These are phyloP conservation scores for Trypanosoma melophagium DNA, from an alignment of 208 protist genomes.

Conservation along the genomic window DNA sequence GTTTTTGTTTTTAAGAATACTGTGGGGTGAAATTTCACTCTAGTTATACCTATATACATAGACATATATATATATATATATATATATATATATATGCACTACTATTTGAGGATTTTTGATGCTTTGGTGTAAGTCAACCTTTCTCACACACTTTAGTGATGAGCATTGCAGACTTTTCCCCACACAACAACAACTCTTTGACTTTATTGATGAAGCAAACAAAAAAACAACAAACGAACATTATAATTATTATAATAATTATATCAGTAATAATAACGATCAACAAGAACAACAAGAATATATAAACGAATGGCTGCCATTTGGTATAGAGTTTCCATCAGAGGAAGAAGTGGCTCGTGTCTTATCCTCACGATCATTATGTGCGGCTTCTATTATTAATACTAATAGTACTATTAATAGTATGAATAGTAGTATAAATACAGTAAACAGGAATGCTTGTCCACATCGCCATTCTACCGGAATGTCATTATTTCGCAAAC, in stretches of 20 bases:
- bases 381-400: not conserved
- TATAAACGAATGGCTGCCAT: conserved; percentile 49
- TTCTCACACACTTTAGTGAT: conserved; percentile 51
- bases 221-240: not conserved
- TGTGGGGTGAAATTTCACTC: too few relatives aligned
- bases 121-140: conserved; percentile 81
- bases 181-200: conserved; percentile 75
- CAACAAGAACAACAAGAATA: not conserved
- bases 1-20: too few relatives aligned
- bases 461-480: too few relatives aligned
- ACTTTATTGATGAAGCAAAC: conserved; percentile 54
- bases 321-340: conserved; percentile 81
- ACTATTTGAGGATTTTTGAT: conserved; percentile 23
- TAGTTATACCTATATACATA: too few relatives aligned
- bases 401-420: not conserved
- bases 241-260: conserved; percentile 6
- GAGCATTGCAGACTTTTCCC: conserved; percentile 59
- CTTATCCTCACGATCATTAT: conserved; percentile 20
- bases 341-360: conserved; percentile 43
- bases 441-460: not conserved
- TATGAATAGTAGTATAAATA: too few relatives aligned
- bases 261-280: conserved; percentile 2
- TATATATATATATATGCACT: too few relatives aligned
- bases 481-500: not conserved
- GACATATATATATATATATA: not conserved